Conservation (phyloP, 306 rosid genomes). For the Acacia melanoxylon region DNA sequence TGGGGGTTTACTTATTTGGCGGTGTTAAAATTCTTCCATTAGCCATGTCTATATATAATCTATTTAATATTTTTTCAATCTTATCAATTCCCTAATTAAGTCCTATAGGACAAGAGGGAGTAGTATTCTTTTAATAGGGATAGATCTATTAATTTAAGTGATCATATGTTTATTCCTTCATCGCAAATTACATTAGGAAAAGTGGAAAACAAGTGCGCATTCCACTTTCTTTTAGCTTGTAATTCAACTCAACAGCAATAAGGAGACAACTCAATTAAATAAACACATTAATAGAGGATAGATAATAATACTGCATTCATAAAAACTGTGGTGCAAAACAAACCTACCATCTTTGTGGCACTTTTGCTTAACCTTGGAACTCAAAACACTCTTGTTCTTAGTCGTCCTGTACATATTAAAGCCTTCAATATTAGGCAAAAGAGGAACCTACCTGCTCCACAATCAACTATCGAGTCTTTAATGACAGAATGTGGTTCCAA, state of each 20-base stretch:
- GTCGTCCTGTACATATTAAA: constrained; percentile 44
- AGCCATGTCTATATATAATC: background rate
- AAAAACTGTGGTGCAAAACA: background rate
- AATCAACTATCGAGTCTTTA: constrained; percentile 38
- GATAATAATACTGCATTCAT: constrained; percentile 1
- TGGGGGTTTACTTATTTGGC: background rate
- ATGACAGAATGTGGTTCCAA: constrained; percentile 76
- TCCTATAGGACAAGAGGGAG: too few species aligned
- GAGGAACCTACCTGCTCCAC: constrained; percentile 70
- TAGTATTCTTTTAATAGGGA: background rate
- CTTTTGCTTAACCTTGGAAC: too few species aligned
- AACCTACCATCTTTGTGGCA: too few species aligned
- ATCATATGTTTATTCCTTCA: background rate
- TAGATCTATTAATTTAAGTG: background rate
- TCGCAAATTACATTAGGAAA: background rate
- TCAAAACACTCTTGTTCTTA: constrained; percentile 19
- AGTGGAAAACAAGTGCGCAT: background rate
- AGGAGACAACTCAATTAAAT: background rate
- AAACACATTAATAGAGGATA: background rate
- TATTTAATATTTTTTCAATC: too few species aligned
- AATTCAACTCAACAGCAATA: background rate
- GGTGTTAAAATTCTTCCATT: background rate
- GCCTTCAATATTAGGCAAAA: constrained; percentile 26
- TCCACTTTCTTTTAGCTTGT: background rate
- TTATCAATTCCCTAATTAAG: too few species aligned